Conservation (phyloP, 1,284 basidiomycete genomes). For the Cutaneotrichosporon mucoides region DNA sequence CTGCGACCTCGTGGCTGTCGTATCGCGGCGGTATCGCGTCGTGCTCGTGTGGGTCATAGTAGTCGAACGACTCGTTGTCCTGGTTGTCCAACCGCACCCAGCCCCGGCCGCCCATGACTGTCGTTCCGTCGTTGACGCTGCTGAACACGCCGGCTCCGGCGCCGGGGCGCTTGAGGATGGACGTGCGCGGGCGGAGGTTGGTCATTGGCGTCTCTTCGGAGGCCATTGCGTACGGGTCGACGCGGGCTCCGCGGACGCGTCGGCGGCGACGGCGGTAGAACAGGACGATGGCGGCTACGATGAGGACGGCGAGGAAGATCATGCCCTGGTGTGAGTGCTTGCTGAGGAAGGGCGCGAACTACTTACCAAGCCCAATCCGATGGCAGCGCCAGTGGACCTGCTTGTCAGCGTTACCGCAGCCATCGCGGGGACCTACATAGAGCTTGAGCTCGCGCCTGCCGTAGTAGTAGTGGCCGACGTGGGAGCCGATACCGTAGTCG, state of each 20-base stretch:
- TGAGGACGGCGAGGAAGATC: background rate
- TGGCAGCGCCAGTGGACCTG: background rate
- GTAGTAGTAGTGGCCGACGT: too few species aligned
- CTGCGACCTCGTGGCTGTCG: background rate
- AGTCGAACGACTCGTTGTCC: background rate
- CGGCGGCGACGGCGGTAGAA: background rate
- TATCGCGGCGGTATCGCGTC: background rate
- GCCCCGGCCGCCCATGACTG: background rate
- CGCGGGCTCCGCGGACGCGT: background rate
- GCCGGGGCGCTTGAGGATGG: constrained; percentile 3
- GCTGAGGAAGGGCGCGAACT: too few species aligned
- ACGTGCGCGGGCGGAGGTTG: background rate
- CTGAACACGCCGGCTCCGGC: background rate
- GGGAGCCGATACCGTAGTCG: too few species aligned
- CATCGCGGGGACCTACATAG: too few species aligned
- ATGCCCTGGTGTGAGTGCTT: background rate
- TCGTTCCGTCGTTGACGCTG: background rate
- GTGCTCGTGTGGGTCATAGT: background rate
- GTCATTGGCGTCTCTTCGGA: background rate
- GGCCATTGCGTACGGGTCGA: background rate
- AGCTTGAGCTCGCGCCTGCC: too few species aligned
- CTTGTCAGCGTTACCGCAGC: background rate
- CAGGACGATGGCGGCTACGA: background rate
- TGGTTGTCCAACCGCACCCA: background rate
- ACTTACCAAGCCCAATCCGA: background rate